Conservation (phyloP, 169 alveolate species). For the Cyclospora cayetanensis region DNA sequence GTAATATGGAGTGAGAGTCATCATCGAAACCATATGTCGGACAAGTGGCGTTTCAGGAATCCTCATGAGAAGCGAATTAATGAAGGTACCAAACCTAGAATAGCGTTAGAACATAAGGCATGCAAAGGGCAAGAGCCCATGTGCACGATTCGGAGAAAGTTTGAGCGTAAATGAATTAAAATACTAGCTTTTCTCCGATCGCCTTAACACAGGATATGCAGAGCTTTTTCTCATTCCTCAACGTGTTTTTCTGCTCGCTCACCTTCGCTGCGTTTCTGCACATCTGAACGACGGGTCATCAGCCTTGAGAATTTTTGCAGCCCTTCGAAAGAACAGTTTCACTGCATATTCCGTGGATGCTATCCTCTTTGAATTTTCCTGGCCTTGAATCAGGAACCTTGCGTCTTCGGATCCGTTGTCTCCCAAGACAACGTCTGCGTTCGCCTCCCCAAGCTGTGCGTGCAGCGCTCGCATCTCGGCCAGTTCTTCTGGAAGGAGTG, state of each 20-base stretch:
- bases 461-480: conserved; percentile 64
- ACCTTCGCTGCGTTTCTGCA: conserved; percentile 68
- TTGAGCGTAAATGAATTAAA: no score
- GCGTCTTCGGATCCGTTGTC: neutral
- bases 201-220: no score
- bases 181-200: no score
- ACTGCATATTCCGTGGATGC: conserved; percentile 59
- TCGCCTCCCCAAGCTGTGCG: conserved; percentile 58
- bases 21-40: conserved; percentile 63
- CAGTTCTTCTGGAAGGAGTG: conserved; percentile 64
- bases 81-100: conserved; percentile 19
- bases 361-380: neutral
- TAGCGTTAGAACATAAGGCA: neutral
- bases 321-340: conserved; percentile 63
- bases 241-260: neutral
- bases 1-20: conserved; percentile 69
- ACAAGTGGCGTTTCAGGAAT: conserved; percentile 69
- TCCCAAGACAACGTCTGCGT: conserved; percentile 60
- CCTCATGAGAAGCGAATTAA: conserved; percentile 65
- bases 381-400: neutral
- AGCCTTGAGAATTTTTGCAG: conserved; percentile 57
- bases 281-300: conserved; percentile 53
- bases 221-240: no score
- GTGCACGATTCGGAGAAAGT: no score
- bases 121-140: no score